Evolutionary conservation across 1,284 basidiomycete genomes (phyloP).

Genomic region (Peniophora sp.): DNA sequence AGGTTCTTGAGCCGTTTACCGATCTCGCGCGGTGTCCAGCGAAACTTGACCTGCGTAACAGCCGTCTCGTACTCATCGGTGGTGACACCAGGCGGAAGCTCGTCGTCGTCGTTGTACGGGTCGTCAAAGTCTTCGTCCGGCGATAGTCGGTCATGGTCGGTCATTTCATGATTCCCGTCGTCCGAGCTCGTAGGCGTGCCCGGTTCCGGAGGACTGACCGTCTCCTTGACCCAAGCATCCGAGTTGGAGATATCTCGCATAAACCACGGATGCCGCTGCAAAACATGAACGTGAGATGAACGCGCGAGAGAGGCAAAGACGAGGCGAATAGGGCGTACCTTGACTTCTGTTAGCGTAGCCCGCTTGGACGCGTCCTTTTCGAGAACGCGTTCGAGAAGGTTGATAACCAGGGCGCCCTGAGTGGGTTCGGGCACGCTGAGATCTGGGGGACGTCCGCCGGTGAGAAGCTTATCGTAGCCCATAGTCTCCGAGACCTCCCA

Average conservation of each 20-base stretch:
- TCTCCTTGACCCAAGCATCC: conserved; percentile 73
- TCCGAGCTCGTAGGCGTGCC: neutral
- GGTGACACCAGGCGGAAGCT: neutral
- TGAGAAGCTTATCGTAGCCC: conserved; percentile 64
- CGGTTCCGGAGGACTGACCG: conserved; percentile 27
- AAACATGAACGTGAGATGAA: conserved; percentile 8
- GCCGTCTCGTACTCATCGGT: neutral
- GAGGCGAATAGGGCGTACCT: conserved; percentile 44
- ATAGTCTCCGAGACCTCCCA: conserved; percentile 69
- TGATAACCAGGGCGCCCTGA: conserved; percentile 57
- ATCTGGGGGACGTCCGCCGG: conserved; percentile 47
- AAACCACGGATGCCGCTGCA: conserved; percentile 69
- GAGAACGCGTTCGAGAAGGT: conserved; percentile 70
- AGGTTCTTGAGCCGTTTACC: neutral
- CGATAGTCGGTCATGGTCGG: neutral
- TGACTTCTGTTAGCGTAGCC: conserved; percentile 80
- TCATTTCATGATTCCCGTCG: no score
- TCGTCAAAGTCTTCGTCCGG: neutral
- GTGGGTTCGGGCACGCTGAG: conserved; percentile 19
- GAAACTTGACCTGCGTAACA: neutral
- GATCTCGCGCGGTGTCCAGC: neutral
- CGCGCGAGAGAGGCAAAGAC: conserved; percentile 9
- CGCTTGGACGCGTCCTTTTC: conserved; percentile 79
- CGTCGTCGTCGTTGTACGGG: no score
- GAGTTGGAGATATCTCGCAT: conserved; percentile 66